Base-by-base conservation (phyloP, 306 rosid genomes). In the Arachis hypogaea region DNA sequence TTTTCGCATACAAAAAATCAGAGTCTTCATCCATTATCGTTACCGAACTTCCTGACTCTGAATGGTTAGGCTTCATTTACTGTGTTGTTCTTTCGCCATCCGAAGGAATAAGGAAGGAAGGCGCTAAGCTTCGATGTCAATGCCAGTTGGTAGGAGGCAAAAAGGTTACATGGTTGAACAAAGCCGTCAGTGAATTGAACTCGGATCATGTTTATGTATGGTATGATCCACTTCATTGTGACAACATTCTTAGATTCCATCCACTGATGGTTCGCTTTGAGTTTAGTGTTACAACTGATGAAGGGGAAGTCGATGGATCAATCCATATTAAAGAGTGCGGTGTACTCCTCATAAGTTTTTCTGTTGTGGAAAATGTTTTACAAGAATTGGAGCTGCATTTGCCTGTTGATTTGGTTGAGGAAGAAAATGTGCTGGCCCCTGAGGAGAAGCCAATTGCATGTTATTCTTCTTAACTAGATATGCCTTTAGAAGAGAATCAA, bases 241-340 rank as follows among this genome's bases (percentile, higher is more conserved):
- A 63, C 18, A 18, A 12, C 40, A 64, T 64, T 45, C 64, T 11
- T 16, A 59, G 7, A 9, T 10, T 9, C 41, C 0, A 59, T 59
- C 41, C 46, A 49, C 68, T 11, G 12, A 5, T 58, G 33, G 55
- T 72, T 58, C 29, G 44, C 30, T 79, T 79, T 42, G 52, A 73
- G 44, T 73, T 79, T 10, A n/a, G 6, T 61, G 61, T 73, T 67
- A 8, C 41, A 16, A 60, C 11, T 36, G 28, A 60, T 51, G 16
- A 0, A 1, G 67, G 52, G 36, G 75, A 67, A 59, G 14, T 14
- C 42, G 75, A 73, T 44, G 44, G 11, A 8, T 72, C 69, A 5
- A 29, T 66, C 4, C 7, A 46, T 52, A 52, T 73, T 11, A 43
- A 79, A 18, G 66, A 68, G 66, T 73, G 83, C 6, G 78, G 83